Percentiles rank a stretch among this genome's conserved stretches.
Evolutionary conservation across 345 rosid genomes (phyloP).

Genomic region (Citrus cavaleriei): DNA sequence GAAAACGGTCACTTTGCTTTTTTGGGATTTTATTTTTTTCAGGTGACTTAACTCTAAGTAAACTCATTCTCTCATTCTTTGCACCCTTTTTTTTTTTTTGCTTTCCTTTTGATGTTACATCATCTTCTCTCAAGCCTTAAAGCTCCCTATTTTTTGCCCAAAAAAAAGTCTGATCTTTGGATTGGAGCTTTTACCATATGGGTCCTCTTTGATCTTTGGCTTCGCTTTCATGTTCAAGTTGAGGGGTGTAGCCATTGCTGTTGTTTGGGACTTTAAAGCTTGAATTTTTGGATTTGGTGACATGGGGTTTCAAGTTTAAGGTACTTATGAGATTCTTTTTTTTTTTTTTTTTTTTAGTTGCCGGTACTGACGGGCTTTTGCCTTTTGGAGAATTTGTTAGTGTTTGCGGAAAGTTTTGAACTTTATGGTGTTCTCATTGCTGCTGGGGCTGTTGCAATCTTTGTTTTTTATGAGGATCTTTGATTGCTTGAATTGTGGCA

Average conservation of each 20-base stretch:
- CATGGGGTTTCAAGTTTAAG: slow-evolving; percentile 16
- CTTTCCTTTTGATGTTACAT: neutral
- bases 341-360: slow-evolving; percentile 4
- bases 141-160: neutral
- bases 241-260: slow-evolving; percentile 5
- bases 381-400: slow-evolving; percentile 12
- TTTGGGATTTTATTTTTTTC: slow-evolving; percentile 23
- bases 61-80: neutral
- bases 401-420: slow-evolving; percentile 11
- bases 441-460: neutral
- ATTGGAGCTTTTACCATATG: slow-evolving; percentile 13
- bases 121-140: neutral
- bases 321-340: neutral
- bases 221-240: neutral
- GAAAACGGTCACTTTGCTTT: slow-evolving; percentile 15
- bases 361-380: slow-evolving; percentile 7
- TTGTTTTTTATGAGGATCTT: slow-evolving; percentile 16
- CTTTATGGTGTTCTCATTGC: slow-evolving; percentile 8
- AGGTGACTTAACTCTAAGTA: slow-evolving; percentile 28
- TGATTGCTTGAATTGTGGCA: slow-evolving; percentile 26
- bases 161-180: slow-evolving; percentile 9
- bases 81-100: neutral
- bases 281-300: slow-evolving; percentile 12
- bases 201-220: slow-evolving; percentile 2
- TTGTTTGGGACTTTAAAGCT: slow-evolving; percentile 12